Evolutionary conservation across 208 protist species (phyloP), one percentile per base, ranked within the genome.

Genomic region (Trypanosoma lewisi): DNA sequence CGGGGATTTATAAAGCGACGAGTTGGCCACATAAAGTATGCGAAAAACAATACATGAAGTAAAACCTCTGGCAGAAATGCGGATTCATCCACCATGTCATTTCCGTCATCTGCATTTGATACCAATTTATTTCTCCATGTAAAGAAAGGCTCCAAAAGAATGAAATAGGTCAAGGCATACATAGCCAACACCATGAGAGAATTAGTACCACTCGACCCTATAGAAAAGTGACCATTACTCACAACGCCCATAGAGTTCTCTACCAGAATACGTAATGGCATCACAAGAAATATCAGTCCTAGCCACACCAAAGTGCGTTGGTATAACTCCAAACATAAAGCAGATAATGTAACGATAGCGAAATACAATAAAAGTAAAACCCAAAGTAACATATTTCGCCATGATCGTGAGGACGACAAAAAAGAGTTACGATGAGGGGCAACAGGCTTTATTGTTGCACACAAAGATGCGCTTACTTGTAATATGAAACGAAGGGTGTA

Each of bases 71-170:
- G 25, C 27, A 58, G 5, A 41, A 23, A 17, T 19, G 42, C 55
- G 16, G 19, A 37, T 12, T 17, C 31, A 49, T 79, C 49, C 27
- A 71, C 44, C 23, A 70, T 33, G 9, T 17, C 47, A 21, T 21
- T 44, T 28, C 41, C 52, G 30, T 79, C 73, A 27, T 25, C 36
- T 0, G 70, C 81, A 45, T 37, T 31, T 9, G 81, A 77, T 27
- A 75, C 21, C 39, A 66, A 45, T 0, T 12, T 31, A 57, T 83
- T 83, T 59, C 70, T 61, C 8, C 75, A 51, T 0, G 63, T 67
- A 68, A 87, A 81, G 59, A 81, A 79, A 4, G 77, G 77, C 30
- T 73, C 57, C 48, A 83, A 28, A 11, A 78, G 66, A 1, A 87
- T 34, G 4, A 70, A 12, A 30, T 73, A 59, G 0, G 81, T 8